Conservation (phyloP, 75 land plant genomes). For the Cupressus sempervirens region DNA sequence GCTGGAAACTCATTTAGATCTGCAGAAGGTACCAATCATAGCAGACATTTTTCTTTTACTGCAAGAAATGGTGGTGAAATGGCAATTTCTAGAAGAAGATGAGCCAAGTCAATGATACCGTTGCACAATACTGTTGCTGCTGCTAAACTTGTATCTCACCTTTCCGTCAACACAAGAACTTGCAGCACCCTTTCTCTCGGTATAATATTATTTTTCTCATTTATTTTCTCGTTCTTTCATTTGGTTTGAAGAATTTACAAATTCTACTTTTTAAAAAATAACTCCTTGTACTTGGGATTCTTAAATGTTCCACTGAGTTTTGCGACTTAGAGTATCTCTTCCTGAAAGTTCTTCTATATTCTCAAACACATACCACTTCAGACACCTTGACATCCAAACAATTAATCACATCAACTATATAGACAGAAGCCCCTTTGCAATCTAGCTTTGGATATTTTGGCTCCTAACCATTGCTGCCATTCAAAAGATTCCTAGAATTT, state of each 20-base stretch:
- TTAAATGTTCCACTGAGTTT: not conserved
- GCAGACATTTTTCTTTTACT: not conserved
- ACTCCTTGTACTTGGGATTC: not conserved
- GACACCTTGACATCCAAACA: too few species aligned
- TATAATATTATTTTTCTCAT: not conserved
- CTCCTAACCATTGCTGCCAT: too few species aligned
- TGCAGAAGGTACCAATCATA: not conserved
- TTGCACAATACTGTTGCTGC: slow-evolving; percentile 6
- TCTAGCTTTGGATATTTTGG: too few species aligned
- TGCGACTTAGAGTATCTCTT: too few species aligned
- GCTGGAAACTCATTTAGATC: not conserved
- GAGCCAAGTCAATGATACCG: not conserved
- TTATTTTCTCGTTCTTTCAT: not conserved
- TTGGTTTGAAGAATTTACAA: not conserved
- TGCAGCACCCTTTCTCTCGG: slow-evolving; percentile 10
- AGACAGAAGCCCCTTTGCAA: too few species aligned
- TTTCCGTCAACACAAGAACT: not conserved
- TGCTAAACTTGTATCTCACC: slow-evolving; percentile 11
- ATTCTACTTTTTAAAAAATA: not conserved
- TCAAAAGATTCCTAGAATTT: too few species aligned
- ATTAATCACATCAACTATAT: too few species aligned
- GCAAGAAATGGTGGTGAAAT: not conserved
- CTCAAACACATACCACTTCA: too few species aligned
- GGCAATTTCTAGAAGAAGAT: not conserved
- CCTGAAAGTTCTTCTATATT: not conserved